Evolutionary conservation across 805 yeast species (phyloP), one percentile per base, ranked within the genome.

Genomic region (Metschnikowia proteae): DNA sequence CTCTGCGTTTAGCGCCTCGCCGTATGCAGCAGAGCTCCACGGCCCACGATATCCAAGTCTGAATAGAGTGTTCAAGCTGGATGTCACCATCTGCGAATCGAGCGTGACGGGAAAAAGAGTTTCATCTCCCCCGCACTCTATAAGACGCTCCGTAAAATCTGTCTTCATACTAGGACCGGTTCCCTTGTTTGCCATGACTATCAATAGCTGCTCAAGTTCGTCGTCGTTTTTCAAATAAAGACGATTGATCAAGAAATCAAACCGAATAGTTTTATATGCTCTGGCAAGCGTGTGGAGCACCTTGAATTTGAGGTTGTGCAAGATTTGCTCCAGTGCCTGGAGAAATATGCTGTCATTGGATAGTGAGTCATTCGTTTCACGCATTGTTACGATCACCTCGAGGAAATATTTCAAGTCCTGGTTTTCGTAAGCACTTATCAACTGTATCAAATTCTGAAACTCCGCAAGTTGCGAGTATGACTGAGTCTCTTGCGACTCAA

Each of bases 401-500:
- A 49, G 47, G 34, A 63, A 68, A 6, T 36, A 50, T 7, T 46
- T 41, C 39, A 72, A 55, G 49, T 66, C 61, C 10, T 62, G 52
- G 9, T 61, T 62, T 45, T 68, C 68, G 47, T 68, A 70, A 5
- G 64, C 61, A 28, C 64, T 60, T 5, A 67, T 63, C 32, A 72
- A 52, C 6, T 42, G 36, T 3, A 68, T 55, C 33, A 73, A 58
- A 37, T 61, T 60, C 10, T 31, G 33, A 31, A 46, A 58, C 38
- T 59, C 61, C 6, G 46, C 46, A 38, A 70, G 50, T 55, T 61
- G 48, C 41, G 66, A 53, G 59, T 78, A 81, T 5, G 82, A 79
- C 56, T 75, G 76, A 1, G 87, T 82, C 62, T 86, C 92, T 58
- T 82, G 86, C 0, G 88, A 79, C 53, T 83, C 86, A 57, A 86